Conservation (phyloP, 2,329 filamentous ascomycete genomes). For the Acephala macrosclerotiorum region DNA sequence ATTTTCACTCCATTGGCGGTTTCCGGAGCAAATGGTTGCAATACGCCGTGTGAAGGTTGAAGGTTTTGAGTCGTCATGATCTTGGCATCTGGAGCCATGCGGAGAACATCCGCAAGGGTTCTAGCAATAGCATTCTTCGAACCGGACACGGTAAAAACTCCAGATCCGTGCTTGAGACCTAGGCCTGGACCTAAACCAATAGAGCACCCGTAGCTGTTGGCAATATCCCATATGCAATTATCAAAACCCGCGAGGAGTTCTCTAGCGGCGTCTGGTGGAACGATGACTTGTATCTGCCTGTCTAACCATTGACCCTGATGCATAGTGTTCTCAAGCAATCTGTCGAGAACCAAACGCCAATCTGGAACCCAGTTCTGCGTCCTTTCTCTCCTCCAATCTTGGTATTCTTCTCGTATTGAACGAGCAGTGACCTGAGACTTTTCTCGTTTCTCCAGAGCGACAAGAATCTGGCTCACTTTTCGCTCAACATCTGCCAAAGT, state of each 20-base stretch:
- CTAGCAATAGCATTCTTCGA: constrained; percentile 30
- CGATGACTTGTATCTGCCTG: constrained; percentile 27
- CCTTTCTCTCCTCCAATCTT: constrained; percentile 14
- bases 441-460: not conserved
- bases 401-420: constrained; percentile 18
- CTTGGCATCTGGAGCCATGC: constrained; percentile 25
- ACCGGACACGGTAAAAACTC: constrained; percentile 35
- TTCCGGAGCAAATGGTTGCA: not conserved
- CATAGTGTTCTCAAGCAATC: constrained; percentile 30
- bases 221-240: constrained; percentile 36
- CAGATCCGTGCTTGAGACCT: not conserved
- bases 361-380: constrained; percentile 27
- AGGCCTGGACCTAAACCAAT: constrained; percentile 26
- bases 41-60: not conserved
- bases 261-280: constrained; percentile 21
- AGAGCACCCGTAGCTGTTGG: constrained; percentile 29
- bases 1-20: not conserved
- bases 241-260: constrained; percentile 32
- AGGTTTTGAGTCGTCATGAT: constrained; percentile 13
- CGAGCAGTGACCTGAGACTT: not conserved
- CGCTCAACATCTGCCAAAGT: not conserved
- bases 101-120: constrained; percentile 31
- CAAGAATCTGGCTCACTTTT: constrained; percentile 15
- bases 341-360: constrained; percentile 34
- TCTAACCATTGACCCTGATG: constrained; percentile 32